Evolutionary conservation across 2,329 filamentous ascomycete species (phyloP).

Genomic region (Parascedosporium putredinis): DNA sequence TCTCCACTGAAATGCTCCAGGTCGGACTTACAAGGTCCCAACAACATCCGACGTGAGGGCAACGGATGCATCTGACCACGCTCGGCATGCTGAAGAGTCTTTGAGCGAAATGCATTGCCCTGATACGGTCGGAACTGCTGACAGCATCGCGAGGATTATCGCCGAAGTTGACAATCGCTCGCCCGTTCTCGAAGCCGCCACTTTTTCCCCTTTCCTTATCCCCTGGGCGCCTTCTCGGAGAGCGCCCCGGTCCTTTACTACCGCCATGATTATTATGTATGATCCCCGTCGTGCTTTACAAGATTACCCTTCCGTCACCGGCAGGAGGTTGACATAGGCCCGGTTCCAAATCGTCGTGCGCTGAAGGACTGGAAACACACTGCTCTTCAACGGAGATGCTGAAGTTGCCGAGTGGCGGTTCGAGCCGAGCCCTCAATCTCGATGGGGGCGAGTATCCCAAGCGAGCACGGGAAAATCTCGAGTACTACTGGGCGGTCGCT

Average conservation of each 20-base stretch:
- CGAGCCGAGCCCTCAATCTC: background rate
- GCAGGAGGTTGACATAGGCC: background rate
- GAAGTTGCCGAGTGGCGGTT: no score
- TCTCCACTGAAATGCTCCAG: no score
- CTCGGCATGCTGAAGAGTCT: slow-evolving; percentile 59
- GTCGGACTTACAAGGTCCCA: slow-evolving; percentile 56
- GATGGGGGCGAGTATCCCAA: background rate
- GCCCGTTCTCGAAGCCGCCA: background rate
- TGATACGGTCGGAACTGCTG: slow-evolving; percentile 15
- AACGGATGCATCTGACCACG: slow-evolving; percentile 62
- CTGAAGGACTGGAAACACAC: no score
- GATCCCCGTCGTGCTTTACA: no score
- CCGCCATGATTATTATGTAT: no score
- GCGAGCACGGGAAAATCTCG: background rate
- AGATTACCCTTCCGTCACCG: no score
- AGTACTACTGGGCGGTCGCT: no score
- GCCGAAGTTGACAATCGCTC: background rate
- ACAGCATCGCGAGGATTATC: slow-evolving; percentile 4
- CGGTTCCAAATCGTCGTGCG: background rate
- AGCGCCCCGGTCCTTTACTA: no score
- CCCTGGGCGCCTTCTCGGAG: background rate
- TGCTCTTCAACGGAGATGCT: no score
- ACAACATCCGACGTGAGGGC: slow-evolving; percentile 50
- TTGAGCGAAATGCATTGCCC: slow-evolving; percentile 53
- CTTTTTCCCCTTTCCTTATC: background rate